Conservation (phyloP, 2,329 filamentous ascomycete species). For the Ascocoryne sarcoides region DNA sequence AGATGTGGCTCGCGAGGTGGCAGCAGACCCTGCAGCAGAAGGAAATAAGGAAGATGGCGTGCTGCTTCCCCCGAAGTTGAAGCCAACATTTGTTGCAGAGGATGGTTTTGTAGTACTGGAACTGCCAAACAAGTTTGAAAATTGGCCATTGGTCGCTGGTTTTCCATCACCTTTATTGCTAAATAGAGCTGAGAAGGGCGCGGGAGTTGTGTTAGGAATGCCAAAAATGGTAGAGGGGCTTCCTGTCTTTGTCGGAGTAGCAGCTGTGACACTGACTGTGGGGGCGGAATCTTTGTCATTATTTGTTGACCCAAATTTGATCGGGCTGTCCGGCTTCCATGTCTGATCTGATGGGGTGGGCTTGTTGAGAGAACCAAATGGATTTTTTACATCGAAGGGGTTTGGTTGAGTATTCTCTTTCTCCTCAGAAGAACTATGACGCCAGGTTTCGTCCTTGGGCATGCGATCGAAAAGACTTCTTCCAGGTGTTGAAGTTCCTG, state of each 20-base stretch:
- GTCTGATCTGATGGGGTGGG: conserved; percentile 34
- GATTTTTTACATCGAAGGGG: conserved; percentile 16
- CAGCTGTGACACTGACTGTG: conserved; percentile 13
- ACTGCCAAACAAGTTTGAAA: conserved; percentile 7
- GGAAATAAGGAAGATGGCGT: conserved; percentile 23
- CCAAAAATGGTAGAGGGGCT: conserved; percentile 10
- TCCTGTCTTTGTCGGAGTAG: conserved; percentile 14
- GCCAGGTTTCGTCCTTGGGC: conserved; percentile 40
- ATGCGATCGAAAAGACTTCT: conserved; percentile 10
- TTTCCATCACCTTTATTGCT: neutral
- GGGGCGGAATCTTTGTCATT: conserved; percentile 6
- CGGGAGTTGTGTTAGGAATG: conserved; percentile 1
- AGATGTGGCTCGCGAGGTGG: conserved; percentile 27
- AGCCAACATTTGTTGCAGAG: conserved; percentile 17
- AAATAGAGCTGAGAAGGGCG: neutral
- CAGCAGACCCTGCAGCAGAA: conserved; percentile 22
- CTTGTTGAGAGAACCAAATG: conserved; percentile 15
- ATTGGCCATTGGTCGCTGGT: conserved; percentile 8
- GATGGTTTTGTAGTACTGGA: conserved; percentile 6
- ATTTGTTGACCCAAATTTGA: conserved; percentile 30
- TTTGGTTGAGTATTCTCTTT: conserved; percentile 28
- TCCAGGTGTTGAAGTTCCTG: conserved; percentile 29
- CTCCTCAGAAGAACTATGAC: conserved; percentile 28
- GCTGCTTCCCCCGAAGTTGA: conserved; percentile 22
- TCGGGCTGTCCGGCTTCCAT: conserved; percentile 41